These are phyloP conservation scores for Pseudomonodictys pantanalensis DNA, from an alignment of 495 filamentous ascomycete species.

Conservation along the genomic window DNA sequence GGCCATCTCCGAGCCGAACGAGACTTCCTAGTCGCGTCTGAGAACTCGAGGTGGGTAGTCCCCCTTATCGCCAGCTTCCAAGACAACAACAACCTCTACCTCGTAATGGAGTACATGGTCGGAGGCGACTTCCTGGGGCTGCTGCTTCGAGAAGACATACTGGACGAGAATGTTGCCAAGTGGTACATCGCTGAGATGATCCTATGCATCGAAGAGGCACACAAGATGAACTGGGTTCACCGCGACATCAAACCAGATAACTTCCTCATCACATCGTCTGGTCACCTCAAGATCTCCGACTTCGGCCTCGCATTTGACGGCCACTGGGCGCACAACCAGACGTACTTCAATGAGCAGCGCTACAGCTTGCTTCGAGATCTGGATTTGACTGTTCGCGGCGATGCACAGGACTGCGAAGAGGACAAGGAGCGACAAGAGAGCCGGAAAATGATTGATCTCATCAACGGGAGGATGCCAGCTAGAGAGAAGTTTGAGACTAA, in stretches of 20 bases:
- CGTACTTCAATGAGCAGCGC: constrained; percentile 78
- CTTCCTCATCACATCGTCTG: constrained; percentile 81
- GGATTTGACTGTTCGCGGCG: constrained; percentile 71
- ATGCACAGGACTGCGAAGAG: constrained; percentile 66
- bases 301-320: constrained; percentile 94
- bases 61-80: constrained; percentile 87
- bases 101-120: constrained; percentile 97
- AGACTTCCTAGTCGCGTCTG: constrained; percentile 84
- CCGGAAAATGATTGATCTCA: constrained; percentile 48
- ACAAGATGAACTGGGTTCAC: constrained; percentile 84
- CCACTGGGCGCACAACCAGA: constrained; percentile 86
- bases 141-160: constrained; percentile 74
- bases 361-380: constrained; percentile 72
- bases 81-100: constrained; percentile 76
- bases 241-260: constrained; percentile 97
- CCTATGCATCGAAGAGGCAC: constrained; percentile 87
- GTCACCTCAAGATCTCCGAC: constrained; percentile 92
- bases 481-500: constrained; percentile 44
- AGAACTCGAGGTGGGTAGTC: constrained; percentile 81
- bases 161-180: constrained; percentile 71
- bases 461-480: constrained; percentile 49
- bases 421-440: constrained; percentile 48
- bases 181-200: constrained; percentile 97
- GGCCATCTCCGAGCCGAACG: constrained; percentile 87
- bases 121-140: constrained; percentile 90